Evolutionary conservation across 352 stramenopile genomes (phyloP).

Genomic region (Phytophthora palmivora): DNA sequence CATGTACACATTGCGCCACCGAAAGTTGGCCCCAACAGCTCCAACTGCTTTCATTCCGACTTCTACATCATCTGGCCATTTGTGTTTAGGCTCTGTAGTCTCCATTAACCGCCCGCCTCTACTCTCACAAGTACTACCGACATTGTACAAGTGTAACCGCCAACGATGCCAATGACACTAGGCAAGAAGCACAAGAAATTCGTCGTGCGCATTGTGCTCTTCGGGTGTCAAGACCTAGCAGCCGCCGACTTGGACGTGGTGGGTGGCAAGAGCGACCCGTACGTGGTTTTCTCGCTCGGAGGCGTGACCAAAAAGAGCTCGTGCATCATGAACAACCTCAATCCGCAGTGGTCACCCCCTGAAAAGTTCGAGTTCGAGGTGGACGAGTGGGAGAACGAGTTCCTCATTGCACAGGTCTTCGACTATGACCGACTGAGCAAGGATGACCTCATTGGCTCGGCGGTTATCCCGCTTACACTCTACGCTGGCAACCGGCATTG

Average conservation of each 20-base stretch:
- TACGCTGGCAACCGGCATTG: slow-evolving; percentile 63
- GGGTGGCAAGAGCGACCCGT: slow-evolving; percentile 79
- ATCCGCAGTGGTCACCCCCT: slow-evolving; percentile 71
- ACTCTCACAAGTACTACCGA: neutral
- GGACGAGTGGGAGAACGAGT: slow-evolving; percentile 66
- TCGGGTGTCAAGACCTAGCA: slow-evolving; percentile 66
- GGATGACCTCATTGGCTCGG: slow-evolving; percentile 79
- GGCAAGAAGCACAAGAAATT: slow-evolving; percentile 44
- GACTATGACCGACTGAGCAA: slow-evolving; percentile 74
- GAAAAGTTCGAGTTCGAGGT: slow-evolving; percentile 83
- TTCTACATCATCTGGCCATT: slow-evolving; percentile 28
- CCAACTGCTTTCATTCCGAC: slow-evolving; percentile 27
- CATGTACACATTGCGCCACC: slow-evolving; percentile 27
- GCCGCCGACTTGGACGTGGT: slow-evolving; percentile 55
- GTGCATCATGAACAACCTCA: slow-evolving; percentile 66
- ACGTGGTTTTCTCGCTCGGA: slow-evolving; percentile 71
- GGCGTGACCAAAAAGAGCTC: slow-evolving; percentile 69
- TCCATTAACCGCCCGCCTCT: slow-evolving; percentile 4
- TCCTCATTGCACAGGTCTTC: slow-evolving; percentile 72
- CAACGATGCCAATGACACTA: slow-evolving; percentile 12
- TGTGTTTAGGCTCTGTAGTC: slow-evolving; percentile 4
- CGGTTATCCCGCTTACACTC: slow-evolving; percentile 67
- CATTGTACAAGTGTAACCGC: slow-evolving; percentile 6
- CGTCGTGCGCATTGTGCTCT: slow-evolving; percentile 63
- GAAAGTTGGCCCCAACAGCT: slow-evolving; percentile 10